phyloP scores from a whole-genome alignment of 2,329 filamentous ascomycete genomes.

The Aspergillus niger region DNA sequence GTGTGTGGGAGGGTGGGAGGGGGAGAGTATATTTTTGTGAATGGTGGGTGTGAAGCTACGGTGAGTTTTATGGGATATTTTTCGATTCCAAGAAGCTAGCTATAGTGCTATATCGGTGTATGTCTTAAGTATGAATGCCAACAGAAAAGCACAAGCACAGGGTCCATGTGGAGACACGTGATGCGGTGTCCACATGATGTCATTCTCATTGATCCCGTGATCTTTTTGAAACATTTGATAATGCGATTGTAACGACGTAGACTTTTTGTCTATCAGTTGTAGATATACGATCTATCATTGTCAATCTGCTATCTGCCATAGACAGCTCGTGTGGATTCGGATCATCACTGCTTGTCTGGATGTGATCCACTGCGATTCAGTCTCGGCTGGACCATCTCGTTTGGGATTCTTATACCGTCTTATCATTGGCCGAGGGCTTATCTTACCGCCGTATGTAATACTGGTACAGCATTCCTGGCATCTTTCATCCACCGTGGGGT shows the following conservation, averaged over 20 bases:
- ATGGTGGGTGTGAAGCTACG: too few species aligned
- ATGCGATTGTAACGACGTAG: too few species aligned
- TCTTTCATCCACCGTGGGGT: background rate
- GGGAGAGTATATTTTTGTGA: too few species aligned
- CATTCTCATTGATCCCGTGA: background rate
- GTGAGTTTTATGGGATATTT: too few species aligned
- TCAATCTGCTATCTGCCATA: background rate
- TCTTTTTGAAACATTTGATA: too few species aligned
- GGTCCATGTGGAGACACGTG: background rate
- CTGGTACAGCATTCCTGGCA: background rate
- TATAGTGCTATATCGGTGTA: too few species aligned
- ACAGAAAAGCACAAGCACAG: background rate
- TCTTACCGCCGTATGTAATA: background rate
- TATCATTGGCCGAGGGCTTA: background rate
- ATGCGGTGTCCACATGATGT: background rate
- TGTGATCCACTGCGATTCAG: background rate
- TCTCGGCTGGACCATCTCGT: conserved; percentile 8
- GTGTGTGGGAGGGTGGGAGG: too few species aligned
- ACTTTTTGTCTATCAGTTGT: background rate
- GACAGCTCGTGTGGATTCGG: background rate
- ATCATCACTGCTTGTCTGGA: background rate
- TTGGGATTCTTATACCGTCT: background rate
- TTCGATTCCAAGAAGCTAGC: too few species aligned
- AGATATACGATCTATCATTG: background rate
- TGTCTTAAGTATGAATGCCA: too few species aligned